Conservation (phyloP, 1,284 basidiomycete genomes). For the Heterobasidion occidentale region DNA sequence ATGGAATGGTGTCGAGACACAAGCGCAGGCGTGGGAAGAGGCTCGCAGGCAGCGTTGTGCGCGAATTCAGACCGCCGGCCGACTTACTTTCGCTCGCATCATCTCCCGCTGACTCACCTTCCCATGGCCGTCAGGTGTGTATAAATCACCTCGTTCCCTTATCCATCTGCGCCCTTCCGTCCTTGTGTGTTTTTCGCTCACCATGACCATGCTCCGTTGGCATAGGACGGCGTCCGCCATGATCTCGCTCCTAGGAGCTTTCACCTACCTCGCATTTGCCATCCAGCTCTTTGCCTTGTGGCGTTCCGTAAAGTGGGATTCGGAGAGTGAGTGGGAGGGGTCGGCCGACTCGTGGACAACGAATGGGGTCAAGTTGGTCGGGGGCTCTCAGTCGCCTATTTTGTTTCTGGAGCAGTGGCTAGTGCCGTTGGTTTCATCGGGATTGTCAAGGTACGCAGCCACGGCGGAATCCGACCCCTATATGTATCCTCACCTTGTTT, state of each 20-base stretch:
- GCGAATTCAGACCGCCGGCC: no score
- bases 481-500: neutral
- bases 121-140: neutral
- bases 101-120: neutral
- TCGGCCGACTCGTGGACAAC: slow-evolving; percentile 48
- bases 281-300: slow-evolving; percentile 48
- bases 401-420: slow-evolving; percentile 52
- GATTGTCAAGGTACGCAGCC: slow-evolving; percentile 47
- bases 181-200: no score
- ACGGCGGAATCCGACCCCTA: neutral
- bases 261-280: slow-evolving; percentile 48
- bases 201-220: slow-evolving; percentile 10
- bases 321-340: slow-evolving; percentile 66
- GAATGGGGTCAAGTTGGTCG: slow-evolving; percentile 56
- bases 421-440: slow-evolving; percentile 58
- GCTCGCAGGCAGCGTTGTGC: no score
- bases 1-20: no score
- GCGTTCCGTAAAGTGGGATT: slow-evolving; percentile 59
- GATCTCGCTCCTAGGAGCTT: slow-evolving; percentile 46
- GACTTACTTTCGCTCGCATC: neutral
- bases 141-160: no score
- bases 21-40: neutral
- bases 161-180: no score
- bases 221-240: slow-evolving; percentile 46
- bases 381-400: slow-evolving; percentile 61